Evolutionary conservation across 768 basidiomycete genomes (phyloP).

Genomic region (Termitomyces sp.): DNA sequence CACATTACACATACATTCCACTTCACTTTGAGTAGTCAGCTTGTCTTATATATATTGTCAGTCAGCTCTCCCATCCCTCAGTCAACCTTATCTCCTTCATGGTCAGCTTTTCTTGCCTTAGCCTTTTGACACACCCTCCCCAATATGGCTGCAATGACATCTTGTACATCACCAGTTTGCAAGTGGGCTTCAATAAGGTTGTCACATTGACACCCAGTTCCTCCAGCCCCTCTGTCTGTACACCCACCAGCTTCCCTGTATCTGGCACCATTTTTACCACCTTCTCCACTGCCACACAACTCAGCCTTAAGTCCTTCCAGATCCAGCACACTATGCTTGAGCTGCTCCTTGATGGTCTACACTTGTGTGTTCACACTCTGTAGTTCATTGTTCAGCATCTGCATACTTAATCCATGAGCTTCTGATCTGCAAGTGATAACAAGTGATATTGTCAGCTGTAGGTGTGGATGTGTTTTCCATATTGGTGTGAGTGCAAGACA

Average conservation of each 20-base stretch:
- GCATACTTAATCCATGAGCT: conserved; percentile 80
- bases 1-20: too few species aligned
- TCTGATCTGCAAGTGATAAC: conserved; percentile 74
- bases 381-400: conserved; percentile 62
- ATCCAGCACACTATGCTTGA: conserved; percentile 51
- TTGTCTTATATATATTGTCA: too few species aligned
- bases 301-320: conserved; percentile 55
- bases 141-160: conserved; percentile 56
- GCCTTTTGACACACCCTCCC: too few species aligned
- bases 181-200: conserved; percentile 60
- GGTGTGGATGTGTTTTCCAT: conserved; percentile 73
- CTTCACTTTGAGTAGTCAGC: too few species aligned
- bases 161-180: conserved; percentile 58
- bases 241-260: conserved; percentile 59
- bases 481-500: conserved; percentile 76
- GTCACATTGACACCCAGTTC: conserved; percentile 38
- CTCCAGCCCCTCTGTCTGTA: conserved; percentile 44
- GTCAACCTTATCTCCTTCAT: too few species aligned
- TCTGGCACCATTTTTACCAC: conserved; percentile 60
- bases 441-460: conserved; percentile 69
- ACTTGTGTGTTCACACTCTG: conserved; percentile 45
- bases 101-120: too few species aligned
- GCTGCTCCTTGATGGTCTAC: conserved; percentile 48
- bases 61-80: too few species aligned
- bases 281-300: conserved; percentile 66